These are phyloP conservation scores for Stachybotrys chartarum DNA, from an alignment of 2,329 filamentous ascomycete species.

Conservation along the genomic window DNA sequence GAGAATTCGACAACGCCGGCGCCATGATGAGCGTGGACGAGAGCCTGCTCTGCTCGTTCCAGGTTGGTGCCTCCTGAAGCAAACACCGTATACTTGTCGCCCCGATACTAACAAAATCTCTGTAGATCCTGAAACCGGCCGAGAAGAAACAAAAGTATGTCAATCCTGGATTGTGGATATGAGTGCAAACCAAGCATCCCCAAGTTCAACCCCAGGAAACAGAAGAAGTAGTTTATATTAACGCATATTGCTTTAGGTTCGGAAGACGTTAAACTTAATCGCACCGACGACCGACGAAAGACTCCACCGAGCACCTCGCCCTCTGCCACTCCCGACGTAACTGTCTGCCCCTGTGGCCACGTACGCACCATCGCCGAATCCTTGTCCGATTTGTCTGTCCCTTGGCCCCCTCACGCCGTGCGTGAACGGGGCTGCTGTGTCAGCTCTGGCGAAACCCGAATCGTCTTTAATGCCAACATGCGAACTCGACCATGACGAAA, in stretches of 20 bases:
- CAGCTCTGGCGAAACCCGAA: constrained; percentile 20
- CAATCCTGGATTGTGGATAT: constrained; percentile 63
- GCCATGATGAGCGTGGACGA: constrained; percentile 99
- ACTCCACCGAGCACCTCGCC: background rate
- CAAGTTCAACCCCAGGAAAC: constrained; percentile 1
- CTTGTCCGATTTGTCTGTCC: background rate
- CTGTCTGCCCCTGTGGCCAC: background rate
- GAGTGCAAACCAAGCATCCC: constrained; percentile 16
- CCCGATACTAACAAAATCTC: background rate
- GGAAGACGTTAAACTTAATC: constrained; percentile 69
- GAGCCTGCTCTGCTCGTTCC: constrained; percentile 97
- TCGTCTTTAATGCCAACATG: constrained; percentile 30
- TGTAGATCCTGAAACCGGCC: constrained; percentile 93
- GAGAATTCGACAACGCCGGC: constrained; percentile 98
- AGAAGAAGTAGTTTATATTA: constrained; percentile 41
- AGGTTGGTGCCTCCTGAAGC: constrained; percentile 49
- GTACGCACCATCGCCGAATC: background rate
- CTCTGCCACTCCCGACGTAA: background rate
- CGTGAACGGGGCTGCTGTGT: constrained; percentile 15
- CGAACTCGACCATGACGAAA: constrained; percentile 32
- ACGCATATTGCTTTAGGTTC: constrained; percentile 78
- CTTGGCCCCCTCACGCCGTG: background rate
- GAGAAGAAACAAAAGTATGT: constrained; percentile 99
- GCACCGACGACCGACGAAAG: background rate
- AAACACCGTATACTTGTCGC: background rate